A percentile compares a stretch with the other conserved stretches of the same genome.
These are phyloP conservation scores for Exophiala oligosperma DNA, from an alignment of 2,329 filamentous ascomycete species.

Conservation along the genomic window DNA sequence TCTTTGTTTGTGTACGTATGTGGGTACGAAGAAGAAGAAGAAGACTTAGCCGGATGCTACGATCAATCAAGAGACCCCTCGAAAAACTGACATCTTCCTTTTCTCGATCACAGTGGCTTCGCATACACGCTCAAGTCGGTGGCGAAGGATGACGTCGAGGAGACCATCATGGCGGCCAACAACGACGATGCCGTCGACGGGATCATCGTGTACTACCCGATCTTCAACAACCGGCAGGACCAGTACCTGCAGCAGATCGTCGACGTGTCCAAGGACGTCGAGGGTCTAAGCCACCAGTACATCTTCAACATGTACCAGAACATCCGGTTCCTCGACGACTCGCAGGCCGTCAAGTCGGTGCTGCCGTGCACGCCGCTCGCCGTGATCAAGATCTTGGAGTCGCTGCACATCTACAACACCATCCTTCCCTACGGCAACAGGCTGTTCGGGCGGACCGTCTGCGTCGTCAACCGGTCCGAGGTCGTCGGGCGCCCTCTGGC, in stretches of 20 bases:
- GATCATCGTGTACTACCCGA: slow-evolving; percentile 98
- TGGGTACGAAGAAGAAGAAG: too few species aligned
- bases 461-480: slow-evolving; percentile 93
- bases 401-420: slow-evolving; percentile 94
- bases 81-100: slow-evolving; percentile 26
- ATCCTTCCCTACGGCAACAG: slow-evolving; percentile 91
- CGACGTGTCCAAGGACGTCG: slow-evolving; percentile 86
- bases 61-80: neutral
- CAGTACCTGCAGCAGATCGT: slow-evolving; percentile 96
- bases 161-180: slow-evolving; percentile 83
- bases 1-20: too few species aligned
- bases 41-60: too few species aligned
- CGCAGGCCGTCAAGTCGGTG: slow-evolving; percentile 81
- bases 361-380: slow-evolving; percentile 94
- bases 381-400: slow-evolving; percentile 94
- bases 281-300: slow-evolving; percentile 89
- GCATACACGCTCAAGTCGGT: slow-evolving; percentile 81
- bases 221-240: slow-evolving; percentile 88
- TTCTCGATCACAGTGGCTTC: slow-evolving; percentile 60
- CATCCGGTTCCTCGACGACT: slow-evolving; percentile 84
- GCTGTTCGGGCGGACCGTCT: slow-evolving; percentile 89
- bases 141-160: slow-evolving; percentile 85
- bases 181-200: slow-evolving; percentile 73
- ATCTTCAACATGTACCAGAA: slow-evolving; percentile 99
- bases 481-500: slow-evolving; percentile 92